phyloP scores from a whole-genome alignment of 1,139 yeast species.

The Suzukiozyma palmioleophila region DNA sequence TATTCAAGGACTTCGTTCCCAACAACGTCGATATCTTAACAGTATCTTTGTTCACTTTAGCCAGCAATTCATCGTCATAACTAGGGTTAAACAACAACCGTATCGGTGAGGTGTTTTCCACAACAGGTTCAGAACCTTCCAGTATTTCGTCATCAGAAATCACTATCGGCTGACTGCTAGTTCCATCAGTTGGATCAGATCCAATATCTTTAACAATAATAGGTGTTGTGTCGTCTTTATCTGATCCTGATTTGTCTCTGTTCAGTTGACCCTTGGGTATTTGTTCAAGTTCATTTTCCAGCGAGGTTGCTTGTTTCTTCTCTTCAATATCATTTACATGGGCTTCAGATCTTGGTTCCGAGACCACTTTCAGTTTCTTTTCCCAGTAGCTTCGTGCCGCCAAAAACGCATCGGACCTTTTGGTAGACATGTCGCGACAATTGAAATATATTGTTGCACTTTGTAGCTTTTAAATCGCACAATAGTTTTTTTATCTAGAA shows the following conservation, averaged over 20 bases:
- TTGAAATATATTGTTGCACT: no score
- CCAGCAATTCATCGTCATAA: conserved; percentile 8
- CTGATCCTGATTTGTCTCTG: no score
- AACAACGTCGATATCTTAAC: conserved; percentile 22
- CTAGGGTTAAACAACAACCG: conserved; percentile 25
- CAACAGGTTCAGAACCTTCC: no score
- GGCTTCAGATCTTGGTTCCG: no score
- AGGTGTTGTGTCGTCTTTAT: no score
- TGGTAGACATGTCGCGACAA: conserved; percentile 6
- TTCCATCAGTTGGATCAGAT: no score
- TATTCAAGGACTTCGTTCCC: conserved; percentile 26
- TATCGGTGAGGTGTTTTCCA: conserved; percentile 16
- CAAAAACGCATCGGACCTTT: conserved; percentile 20
- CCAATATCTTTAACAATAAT: no score
- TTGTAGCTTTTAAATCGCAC: no score
- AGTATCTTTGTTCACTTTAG: conserved; percentile 21
- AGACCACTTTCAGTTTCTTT: conserved; percentile 6
- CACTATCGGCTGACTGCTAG: no score
- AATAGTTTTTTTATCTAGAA: no score
- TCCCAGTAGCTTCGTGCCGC: conserved; percentile 28
- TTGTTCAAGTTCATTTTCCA: background rate
- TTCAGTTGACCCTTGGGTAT: no score
- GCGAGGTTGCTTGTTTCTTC: background rate
- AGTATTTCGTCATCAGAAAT: no score
- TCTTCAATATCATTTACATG: conserved; percentile 5